These are phyloP conservation scores for Geopyxis carbonaria DNA, from an alignment of 495 filamentous ascomycete genomes.

Conservation along the genomic window DNA sequence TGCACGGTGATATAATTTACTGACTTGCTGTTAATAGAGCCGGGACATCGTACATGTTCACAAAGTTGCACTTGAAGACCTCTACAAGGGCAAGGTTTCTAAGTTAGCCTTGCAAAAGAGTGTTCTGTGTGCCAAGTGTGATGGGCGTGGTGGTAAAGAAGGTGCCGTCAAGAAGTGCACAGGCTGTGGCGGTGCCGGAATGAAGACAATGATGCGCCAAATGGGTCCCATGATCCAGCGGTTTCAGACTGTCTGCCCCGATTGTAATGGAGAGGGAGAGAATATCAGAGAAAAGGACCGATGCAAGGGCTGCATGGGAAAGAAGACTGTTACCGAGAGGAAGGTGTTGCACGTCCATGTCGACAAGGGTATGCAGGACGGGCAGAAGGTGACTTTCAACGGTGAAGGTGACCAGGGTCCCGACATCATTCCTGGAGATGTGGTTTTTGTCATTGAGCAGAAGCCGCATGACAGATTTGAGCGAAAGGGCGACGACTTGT, in stretches of 20 bases:
- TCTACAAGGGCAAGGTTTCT: slow-evolving; percentile 94
- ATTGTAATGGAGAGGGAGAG: slow-evolving; percentile 94
- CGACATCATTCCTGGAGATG: slow-evolving; percentile 80
- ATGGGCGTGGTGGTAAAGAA: slow-evolving; percentile 92
- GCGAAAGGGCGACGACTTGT: slow-evolving; percentile 88
- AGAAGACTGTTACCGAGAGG: slow-evolving; percentile 93
- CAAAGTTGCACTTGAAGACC: slow-evolving; percentile 93
- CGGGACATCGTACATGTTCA: slow-evolving; percentile 76
- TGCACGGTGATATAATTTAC: neutral
- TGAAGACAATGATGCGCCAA: slow-evolving; percentile 99
- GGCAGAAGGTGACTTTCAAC: slow-evolving; percentile 87
- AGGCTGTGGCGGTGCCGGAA: slow-evolving; percentile 80
- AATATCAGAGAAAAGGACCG: slow-evolving; percentile 87
- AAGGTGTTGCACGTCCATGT: slow-evolving; percentile 98
- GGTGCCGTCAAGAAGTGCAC: slow-evolving; percentile 83
- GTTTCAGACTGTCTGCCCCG: slow-evolving; percentile 97
- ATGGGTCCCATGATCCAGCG: slow-evolving; percentile 99
- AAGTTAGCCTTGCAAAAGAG: slow-evolving; percentile 96
- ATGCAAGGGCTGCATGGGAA: slow-evolving; percentile 85
- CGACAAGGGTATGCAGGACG: slow-evolving; percentile 80
- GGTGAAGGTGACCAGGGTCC: slow-evolving; percentile 96
- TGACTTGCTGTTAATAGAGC: slow-evolving; percentile 18
- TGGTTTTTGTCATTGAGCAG: slow-evolving; percentile 94
- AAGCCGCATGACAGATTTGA: slow-evolving; percentile 93
- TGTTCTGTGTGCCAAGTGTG: slow-evolving; percentile 88